Base-by-base conservation (phyloP, 441 rosid genomes). In the California macrophylla region DNA sequence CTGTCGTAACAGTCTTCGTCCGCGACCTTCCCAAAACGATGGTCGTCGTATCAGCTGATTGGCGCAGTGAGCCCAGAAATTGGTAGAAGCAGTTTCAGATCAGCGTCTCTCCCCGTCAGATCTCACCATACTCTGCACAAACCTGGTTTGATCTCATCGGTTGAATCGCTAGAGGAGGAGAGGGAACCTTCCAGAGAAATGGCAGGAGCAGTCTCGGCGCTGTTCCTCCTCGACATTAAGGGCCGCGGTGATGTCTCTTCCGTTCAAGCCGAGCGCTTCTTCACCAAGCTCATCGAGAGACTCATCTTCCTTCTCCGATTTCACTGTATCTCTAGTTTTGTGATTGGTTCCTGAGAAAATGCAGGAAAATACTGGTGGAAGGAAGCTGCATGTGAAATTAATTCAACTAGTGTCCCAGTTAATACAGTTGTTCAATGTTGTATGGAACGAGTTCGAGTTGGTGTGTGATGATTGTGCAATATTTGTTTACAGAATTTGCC, bases 191-290 rank as follows among this genome's bases (percentile, higher is more conserved):
- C 56, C 0, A 54, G 4, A 56, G 13, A 8, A 21, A 92, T 92
- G 98, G 87, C 96, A 20, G 98, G 98, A 66, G 99, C 99, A 71
- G 97, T 84, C 74, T 94, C 99, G 38, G 97, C 99, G 54, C 89
- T 94, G 78, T 94, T 94, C 79, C 93, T 94, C 40, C 87, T 94
- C 68, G 99, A 92, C 72, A 92, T 92, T 72, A 94, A 94, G 68
- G 99, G 99, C 18, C 97, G 96, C 64, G 98, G 99, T 6, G 99
- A 94, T 42, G 96, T 94, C 68, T 75, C 98, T 70, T 85, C 96
- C 69, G 75, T 87, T 70, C 98, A 94, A 75, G 97, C 97, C 47
- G 98, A 94, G 75, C 90, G 90, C 69, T 94, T 94, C 86, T 92
- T 94, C 92, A 84, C 97, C 76, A 94, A 94, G 72, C 94, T 91